A percentile compares a stretch with the other conserved stretches of the same genome.
Conservation (phyloP, 2,329 filamentous ascomycete species). For the Tolypocladium capitatum region DNA sequence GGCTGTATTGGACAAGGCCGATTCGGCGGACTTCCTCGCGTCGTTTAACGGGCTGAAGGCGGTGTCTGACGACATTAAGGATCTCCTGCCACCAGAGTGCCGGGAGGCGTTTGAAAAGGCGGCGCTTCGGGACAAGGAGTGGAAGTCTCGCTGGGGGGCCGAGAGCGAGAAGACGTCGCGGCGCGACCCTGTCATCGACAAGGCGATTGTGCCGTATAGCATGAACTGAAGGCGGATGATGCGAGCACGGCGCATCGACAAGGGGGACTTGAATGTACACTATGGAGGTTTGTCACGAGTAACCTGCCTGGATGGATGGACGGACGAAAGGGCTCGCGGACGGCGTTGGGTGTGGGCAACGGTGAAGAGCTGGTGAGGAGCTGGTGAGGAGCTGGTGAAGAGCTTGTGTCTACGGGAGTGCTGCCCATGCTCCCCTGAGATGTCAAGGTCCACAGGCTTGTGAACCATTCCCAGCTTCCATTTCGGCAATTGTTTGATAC, state of each 20-base stretch:
- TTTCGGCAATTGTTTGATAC: no score
- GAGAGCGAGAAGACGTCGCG: conserved; percentile 47
- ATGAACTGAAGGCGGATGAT: conserved; percentile 15
- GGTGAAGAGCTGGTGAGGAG: no score
- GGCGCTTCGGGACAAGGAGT: conserved; percentile 49
- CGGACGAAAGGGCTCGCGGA: background rate
- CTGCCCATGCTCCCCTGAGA: no score
- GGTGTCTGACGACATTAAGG: conserved; percentile 51
- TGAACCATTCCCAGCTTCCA: no score
- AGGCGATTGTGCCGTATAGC: conserved; percentile 47
- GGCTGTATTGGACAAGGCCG: conserved; percentile 28
- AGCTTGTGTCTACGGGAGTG: no score
- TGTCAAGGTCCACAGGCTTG: no score
- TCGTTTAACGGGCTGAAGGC: conserved; percentile 49
- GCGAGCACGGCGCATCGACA: background rate
- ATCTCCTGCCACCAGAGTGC: conserved; percentile 56
- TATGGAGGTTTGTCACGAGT: background rate
- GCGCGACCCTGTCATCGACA: conserved; percentile 44
- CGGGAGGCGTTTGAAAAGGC: conserved; percentile 59
- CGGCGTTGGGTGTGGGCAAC: background rate
- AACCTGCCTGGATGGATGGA: background rate
- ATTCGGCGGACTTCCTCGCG: conserved; percentile 32
- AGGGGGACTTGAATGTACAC: background rate
- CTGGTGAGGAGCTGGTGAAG: no score
- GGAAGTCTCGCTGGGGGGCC: conserved; percentile 61